A percentile compares a stretch with the other conserved stretches of the same genome.
These are phyloP conservation scores for Musa itinerans DNA, from an alignment of 176 grass and related monocot species.

Conservation along the genomic window DNA sequence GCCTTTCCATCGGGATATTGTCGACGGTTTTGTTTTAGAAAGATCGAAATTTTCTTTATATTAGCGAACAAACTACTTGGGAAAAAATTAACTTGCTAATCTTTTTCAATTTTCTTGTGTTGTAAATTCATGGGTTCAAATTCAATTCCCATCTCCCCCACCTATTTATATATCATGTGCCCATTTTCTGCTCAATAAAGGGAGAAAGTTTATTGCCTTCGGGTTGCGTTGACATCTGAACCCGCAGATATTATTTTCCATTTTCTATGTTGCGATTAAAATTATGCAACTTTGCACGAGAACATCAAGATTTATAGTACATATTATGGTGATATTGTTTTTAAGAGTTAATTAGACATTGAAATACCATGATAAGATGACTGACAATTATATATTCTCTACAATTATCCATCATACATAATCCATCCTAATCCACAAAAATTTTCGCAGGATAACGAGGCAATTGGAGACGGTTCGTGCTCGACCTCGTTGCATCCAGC, in stretches of 20 bases:
- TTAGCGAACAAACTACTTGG: not conserved
- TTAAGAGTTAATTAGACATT: too few species aligned
- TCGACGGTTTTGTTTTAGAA: not conserved
- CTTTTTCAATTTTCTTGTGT: not conserved
- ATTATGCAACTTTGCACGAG: not conserved
- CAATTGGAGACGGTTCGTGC: slow-evolving; percentile 8
- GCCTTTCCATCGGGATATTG: not conserved
- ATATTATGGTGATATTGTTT: too few species aligned
- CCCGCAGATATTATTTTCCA: not conserved
- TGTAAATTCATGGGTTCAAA: not conserved
- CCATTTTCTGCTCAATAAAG: not conserved
- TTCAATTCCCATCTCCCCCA: not conserved
- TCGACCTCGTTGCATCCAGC: slow-evolving; percentile 15
- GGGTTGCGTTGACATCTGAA: not conserved
- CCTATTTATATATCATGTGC: not conserved
- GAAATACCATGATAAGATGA: not conserved
- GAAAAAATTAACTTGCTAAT: not conserved
- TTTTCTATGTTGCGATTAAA: too few species aligned
- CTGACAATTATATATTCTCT: slow-evolving; percentile 1
- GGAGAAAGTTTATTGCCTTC: not conserved
- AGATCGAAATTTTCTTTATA: not conserved
- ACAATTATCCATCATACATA: not conserved
- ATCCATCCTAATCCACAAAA: not conserved
- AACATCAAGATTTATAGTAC: not conserved
- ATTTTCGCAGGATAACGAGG: slow-evolving; percentile 35